These are phyloP conservation scores for Acacia concinna DNA, from an alignment of 331 rosid genomes.

Conservation along the genomic window DNA sequence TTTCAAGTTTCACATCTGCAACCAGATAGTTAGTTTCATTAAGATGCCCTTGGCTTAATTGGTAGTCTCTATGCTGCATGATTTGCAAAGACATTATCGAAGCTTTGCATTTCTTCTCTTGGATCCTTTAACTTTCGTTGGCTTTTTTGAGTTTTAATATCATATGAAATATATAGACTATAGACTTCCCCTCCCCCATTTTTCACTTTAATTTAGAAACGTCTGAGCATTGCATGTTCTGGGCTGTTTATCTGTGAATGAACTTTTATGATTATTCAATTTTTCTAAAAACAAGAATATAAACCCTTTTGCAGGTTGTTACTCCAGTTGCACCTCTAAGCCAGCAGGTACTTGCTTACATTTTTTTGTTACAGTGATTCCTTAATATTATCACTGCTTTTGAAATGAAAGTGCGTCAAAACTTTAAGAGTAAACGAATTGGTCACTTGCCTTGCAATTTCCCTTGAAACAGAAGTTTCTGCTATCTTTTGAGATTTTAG, in stretches of 20 bases:
- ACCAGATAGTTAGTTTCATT: not conserved
- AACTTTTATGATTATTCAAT: not conserved
- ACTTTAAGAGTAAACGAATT: not conserved
- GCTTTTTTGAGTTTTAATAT: not conserved
- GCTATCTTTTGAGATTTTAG: not conserved
- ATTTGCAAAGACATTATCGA: not conserved
- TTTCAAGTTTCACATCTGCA: not conserved
- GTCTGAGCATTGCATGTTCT: not conserved
- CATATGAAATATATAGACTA: not conserved
- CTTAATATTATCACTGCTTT: not conserved
- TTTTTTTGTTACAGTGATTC: conserved; percentile 6
- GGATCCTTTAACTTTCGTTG: not conserved
- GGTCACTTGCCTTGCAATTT: not conserved
- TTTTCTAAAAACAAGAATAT: conserved; percentile 1
- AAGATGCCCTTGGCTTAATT: not conserved
- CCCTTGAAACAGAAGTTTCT: not conserved
- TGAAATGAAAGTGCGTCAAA: not conserved
- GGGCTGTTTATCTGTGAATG: not conserved
- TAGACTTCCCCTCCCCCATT: not conserved
- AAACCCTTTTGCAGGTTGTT: conserved; percentile 71
- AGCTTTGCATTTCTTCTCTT: not conserved
- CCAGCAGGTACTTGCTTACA: conserved; percentile 70
- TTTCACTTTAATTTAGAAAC: not conserved
- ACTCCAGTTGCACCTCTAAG: conserved; percentile 98
- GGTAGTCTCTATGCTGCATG: not conserved